Percentiles rank a stretch among this genome's conserved stretches.
These are phyloP conservation scores for Cicer yamashitae DNA, from an alignment of 306 rosid species.

Conservation along the genomic window DNA sequence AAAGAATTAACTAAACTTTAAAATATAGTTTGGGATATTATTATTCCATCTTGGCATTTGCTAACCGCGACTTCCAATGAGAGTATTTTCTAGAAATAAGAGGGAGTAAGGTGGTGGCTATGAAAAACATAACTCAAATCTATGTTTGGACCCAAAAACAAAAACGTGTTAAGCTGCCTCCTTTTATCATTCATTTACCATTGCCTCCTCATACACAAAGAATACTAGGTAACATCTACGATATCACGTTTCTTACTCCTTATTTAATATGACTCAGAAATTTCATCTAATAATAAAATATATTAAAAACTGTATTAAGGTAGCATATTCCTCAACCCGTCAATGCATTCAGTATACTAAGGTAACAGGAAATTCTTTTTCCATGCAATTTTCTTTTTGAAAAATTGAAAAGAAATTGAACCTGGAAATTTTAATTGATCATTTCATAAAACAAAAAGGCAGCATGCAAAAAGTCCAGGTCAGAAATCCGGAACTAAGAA, in stretches of 20 bases:
- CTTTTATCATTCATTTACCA: neutral
- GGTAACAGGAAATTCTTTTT: neutral
- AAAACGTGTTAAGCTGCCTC: too few relatives aligned
- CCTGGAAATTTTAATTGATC: neutral
- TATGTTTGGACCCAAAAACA: too few relatives aligned
- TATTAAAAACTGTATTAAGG: neutral
- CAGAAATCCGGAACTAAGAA: neutral
- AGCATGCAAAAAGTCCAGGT: neutral
- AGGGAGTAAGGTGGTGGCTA: too few relatives aligned
- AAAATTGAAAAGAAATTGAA: neutral
- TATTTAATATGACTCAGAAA: neutral
- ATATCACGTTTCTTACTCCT: neutral
- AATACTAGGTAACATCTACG: too few relatives aligned
- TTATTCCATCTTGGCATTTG: too few relatives aligned
- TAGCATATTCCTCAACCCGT: neutral
- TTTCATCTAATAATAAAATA: neutral
- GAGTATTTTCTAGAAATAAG: too few relatives aligned
- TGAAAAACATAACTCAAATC: too few relatives aligned
- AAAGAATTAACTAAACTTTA: too few relatives aligned
- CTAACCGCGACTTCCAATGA: too few relatives aligned
- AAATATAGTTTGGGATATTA: too few relatives aligned
- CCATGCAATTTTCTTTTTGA: neutral
- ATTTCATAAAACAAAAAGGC: neutral
- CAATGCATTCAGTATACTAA: neutral
- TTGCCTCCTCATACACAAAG: neutral